Base-by-base conservation (phyloP, 2,329 filamentous ascomycete genomes). In the Rhinocladiella similis region DNA sequence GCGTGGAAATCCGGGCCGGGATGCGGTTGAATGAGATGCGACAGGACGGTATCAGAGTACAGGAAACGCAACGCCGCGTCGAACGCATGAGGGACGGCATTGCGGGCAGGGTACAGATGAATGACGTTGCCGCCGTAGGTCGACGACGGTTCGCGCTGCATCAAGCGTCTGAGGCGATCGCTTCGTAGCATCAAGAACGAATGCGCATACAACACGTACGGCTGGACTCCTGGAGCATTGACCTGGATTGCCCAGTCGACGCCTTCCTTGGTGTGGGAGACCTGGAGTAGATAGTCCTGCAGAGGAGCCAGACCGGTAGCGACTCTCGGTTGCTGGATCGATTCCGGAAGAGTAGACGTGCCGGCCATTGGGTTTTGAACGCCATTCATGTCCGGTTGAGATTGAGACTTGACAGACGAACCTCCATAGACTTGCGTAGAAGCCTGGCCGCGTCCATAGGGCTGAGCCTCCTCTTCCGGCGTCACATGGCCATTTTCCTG, bases 21-120 rank as follows among this genome's bases (percentile, higher is more conserved):
- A 25, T 57, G 54, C 18, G 51, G 54, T n/a, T 60, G 58, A 6
- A 39, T 38, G 22, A 66, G 56, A 22, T 66, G 55, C 2, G 58
- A 52, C 22, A 66, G 47, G 27, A 66, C 54, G 2, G 63, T 56
- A 45, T 66, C 63, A 13, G 63, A 64, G 54, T 66, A 66, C 35
- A 64, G 53, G 46, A 64, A 66, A 29, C 62, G 56, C 16, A 66
- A 39, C 13, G 63, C 63, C 19, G 63, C 61, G 45, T 66, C 63
- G 33, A 66, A 64, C 6, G 63, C 63, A 50, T 66, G 62, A 18
- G 62, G 54, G 16, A 60, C 29, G 16, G 64, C 38, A 35, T 51
- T 51, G 19, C 56, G 48, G 5, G 63, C 56, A 22, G 63, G 60
- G 42, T 64, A 63, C 12, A 65, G 51, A 20, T 53, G 61, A 41